Evolutionary conservation across 2,329 filamentous ascomycete species (phyloP).

Genomic region (Fusarium tanahbumbuense): DNA sequence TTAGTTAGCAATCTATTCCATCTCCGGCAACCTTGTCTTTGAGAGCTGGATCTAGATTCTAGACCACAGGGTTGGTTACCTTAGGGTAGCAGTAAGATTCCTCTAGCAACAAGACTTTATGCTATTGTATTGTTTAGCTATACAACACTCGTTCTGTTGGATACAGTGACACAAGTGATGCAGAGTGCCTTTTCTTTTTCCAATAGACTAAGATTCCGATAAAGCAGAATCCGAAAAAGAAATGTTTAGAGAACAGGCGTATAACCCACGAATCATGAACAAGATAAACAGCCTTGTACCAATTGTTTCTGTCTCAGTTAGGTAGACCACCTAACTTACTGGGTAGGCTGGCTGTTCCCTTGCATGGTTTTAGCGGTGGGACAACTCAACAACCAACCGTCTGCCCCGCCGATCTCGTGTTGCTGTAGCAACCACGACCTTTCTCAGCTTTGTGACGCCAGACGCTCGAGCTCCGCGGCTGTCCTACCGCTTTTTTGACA

Average conservation of each 20-base stretch:
- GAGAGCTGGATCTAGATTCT: constrained; percentile 7
- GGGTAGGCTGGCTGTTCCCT: neutral
- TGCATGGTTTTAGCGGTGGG: constrained; percentile 26
- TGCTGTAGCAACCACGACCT: constrained; percentile 19
- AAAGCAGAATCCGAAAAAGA: neutral
- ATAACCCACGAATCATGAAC: neutral
- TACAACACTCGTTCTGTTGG: neutral
- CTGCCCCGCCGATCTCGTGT: constrained; percentile 30
- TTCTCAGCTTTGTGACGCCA: constrained; percentile 25
- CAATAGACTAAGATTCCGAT: constrained; percentile 1
- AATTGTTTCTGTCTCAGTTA: constrained; percentile 24
- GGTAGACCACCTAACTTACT: no score
- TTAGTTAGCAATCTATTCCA: neutral
- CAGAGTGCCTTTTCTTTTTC: constrained; percentile 8
- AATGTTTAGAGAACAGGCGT: neutral
- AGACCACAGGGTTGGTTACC: neutral
- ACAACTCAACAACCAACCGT: constrained; percentile 24
- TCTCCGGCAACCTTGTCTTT: constrained; percentile 7
- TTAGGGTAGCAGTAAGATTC: constrained; percentile 1
- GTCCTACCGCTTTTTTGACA: constrained; percentile 43
- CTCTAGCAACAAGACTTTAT: constrained; percentile 2
- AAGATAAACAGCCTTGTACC: constrained; percentile 6
- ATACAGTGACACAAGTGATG: constrained; percentile 5
- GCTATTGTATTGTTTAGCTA: neutral
- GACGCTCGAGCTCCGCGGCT: constrained; percentile 34